These are phyloP conservation scores for Fremontodendron californicum DNA, from an alignment of 345 rosid genomes.

Conservation along the genomic window DNA sequence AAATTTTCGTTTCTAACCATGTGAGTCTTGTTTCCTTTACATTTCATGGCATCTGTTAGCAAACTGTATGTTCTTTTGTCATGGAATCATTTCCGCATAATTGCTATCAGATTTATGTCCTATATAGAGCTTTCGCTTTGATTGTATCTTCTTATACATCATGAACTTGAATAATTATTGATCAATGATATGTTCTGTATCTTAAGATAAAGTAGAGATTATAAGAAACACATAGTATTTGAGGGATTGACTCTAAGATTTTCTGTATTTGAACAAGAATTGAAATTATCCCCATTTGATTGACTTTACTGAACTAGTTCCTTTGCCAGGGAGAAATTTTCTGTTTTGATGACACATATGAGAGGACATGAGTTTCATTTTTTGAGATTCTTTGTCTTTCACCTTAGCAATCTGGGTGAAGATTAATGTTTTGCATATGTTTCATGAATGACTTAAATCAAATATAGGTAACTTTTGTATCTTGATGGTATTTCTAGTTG, in stretches of 20 bases:
- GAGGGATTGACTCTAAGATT: not conserved
- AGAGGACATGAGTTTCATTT: not conserved
- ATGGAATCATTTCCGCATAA: not conserved
- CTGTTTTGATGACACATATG: not conserved
- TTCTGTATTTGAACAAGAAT: not conserved
- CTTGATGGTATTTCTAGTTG: not conserved
- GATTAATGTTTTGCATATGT: not conserved
- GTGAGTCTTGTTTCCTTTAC: slow-evolving; percentile 38
- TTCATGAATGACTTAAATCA: not conserved
- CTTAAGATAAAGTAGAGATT: not conserved
- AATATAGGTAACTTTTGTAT: not conserved
- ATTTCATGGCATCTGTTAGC: not conserved
- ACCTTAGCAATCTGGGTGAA: not conserved
- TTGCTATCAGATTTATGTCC: not conserved
- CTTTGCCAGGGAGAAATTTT: not conserved
- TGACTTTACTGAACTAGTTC: not conserved
- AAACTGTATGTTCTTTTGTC: not conserved
- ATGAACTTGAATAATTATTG: not conserved
- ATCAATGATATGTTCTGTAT: not conserved
- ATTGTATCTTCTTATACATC: not conserved
- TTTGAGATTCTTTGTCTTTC: not conserved
- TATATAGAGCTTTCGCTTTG: not conserved
- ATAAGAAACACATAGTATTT: not conserved
- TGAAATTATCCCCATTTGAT: not conserved
- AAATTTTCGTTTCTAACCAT: slow-evolving; percentile 91